Evolutionary conservation across 305 asterid species (phyloP), one percentile per base, ranked within the genome.

Genomic region (Plantago lanceolata): DNA sequence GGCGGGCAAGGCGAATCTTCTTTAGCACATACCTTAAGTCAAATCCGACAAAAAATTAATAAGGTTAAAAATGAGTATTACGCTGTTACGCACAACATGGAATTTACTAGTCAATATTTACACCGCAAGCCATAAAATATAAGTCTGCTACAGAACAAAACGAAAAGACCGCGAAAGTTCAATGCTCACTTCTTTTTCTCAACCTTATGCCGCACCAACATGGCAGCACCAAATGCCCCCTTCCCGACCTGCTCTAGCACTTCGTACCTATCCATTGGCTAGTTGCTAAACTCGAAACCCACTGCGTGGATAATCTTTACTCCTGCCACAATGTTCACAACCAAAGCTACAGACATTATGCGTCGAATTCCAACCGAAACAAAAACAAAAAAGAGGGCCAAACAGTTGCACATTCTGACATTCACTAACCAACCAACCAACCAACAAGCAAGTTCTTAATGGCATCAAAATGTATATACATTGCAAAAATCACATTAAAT

Each of bases 1-100:
- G 96, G 67, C 97, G 96, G 37, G 97, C 97, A 45, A 91, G 96
- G 17, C 96, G 95, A 57, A 91, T 91, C 86, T 91, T 91, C 66
- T 91, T 91, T 68, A 90, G 64, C 68, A 90, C 97, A 75, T 90
- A 90, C 85, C 97, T 90, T 74, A 59, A 65, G 40, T 65, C 52
- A 53, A 45, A 51, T 59, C 40, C 35, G 48, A 28, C 17, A 61
- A 51, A 77, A 77, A 21, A 63, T n/a, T 18, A 71, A 70, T 33
- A 6, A 59, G 26, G 61, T 6, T 19, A 28, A 66, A 59, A 75
- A 69, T n/a, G 59, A 45, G n/a, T n/a, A n/a, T n/a, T 60, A 28
- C 48, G n/a, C n/a, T n/a, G n/a, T 45, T 45, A 56, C 48, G 20
- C 67, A 26, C 66, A 65, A 61, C 18, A 64, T 64, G 55, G 63